phyloP scores from a whole-genome alignment of 371 early-diverging fungal species.

The Mucor velutinosus region DNA sequence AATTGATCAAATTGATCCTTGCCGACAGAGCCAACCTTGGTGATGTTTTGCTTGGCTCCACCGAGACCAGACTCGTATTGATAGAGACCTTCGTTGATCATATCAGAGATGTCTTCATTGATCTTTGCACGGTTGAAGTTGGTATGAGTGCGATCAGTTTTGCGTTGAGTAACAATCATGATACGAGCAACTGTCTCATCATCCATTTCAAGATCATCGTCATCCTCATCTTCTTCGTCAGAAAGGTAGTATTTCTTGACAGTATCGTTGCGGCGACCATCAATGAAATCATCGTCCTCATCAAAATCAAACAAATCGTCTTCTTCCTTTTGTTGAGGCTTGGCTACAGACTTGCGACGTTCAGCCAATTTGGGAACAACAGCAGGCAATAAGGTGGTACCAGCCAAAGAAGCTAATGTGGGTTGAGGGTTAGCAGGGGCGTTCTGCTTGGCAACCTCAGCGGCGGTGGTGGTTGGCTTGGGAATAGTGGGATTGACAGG shows the following conservation, averaged over 20 bases:
- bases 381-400: slow-evolving; percentile 28
- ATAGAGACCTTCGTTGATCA: slow-evolving; percentile 94
- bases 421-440: slow-evolving; percentile 29
- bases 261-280: slow-evolving; percentile 58
- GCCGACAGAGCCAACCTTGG: slow-evolving; percentile 72
- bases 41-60: slow-evolving; percentile 27
- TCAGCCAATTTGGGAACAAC: slow-evolving; percentile 29
- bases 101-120: slow-evolving; percentile 87
- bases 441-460: slow-evolving; percentile 32
- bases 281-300: slow-evolving; percentile 64
- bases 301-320: slow-evolving; percentile 84
- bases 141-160: slow-evolving; percentile 71
- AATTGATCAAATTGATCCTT: slow-evolving; percentile 67
- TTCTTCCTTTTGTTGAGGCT: slow-evolving; percentile 47
- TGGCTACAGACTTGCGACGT: slow-evolving; percentile 25
- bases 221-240: slow-evolving; percentile 68
- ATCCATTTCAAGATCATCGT: slow-evolving; percentile 74
- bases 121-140: slow-evolving; percentile 81
- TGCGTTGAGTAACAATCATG: slow-evolving; percentile 91
- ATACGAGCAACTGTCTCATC: slow-evolving; percentile 87
- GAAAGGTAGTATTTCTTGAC: slow-evolving; percentile 68
- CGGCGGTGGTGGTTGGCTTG: slow-evolving; percentile 28
- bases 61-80: slow-evolving; percentile 84
- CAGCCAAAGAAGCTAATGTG: slow-evolving; percentile 48
- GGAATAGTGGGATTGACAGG: slow-evolving; percentile 20